These are phyloP conservation scores for Myotisia sp. DNA, from an alignment of 2,329 filamentous ascomycete species.

Conservation along the genomic window DNA sequence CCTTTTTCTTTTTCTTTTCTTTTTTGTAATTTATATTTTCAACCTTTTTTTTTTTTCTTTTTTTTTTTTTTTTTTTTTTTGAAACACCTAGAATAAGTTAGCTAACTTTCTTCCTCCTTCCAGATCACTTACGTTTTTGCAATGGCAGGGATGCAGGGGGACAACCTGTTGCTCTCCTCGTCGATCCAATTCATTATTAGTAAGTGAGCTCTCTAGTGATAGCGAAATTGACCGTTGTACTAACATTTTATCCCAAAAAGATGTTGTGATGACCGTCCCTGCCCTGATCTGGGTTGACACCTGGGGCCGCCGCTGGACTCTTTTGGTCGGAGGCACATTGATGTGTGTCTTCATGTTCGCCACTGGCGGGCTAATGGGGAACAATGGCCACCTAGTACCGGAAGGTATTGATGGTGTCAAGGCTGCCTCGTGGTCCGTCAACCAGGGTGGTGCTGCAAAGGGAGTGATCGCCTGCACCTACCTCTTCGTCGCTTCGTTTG, in stretches of 20 bases:
- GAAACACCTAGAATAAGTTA: too few species aligned
- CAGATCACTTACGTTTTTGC: conserved; percentile 46
- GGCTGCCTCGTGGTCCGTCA: conserved; percentile 32
- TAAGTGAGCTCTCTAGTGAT: background rate
- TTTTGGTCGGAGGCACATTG: conserved; percentile 33
- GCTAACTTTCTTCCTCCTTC: too few species aligned
- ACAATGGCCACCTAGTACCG: conserved; percentile 31
- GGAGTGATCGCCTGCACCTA: conserved; percentile 53
- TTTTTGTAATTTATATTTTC: too few species aligned
- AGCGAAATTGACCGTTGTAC: too few species aligned
- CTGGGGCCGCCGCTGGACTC: conserved; percentile 35
- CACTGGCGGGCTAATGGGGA: conserved; percentile 40
- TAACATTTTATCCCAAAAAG: background rate
- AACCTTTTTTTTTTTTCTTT: too few species aligned
- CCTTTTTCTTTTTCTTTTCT: too few species aligned
- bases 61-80: too few species aligned
- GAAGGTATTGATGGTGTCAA: conserved; percentile 27
- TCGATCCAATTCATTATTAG: conserved; percentile 63
- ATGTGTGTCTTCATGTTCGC: conserved; percentile 33
- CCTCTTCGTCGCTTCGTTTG: conserved; percentile 40
- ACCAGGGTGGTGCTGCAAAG: conserved; percentile 38
- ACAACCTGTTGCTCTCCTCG: conserved; percentile 48
- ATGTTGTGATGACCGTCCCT: conserved; percentile 38
- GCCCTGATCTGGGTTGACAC: conserved; percentile 39
- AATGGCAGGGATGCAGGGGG: conserved; percentile 51